Conservation (phyloP, 371 early-diverging fungal genomes). For the Chytridium lagenaria region DNA sequence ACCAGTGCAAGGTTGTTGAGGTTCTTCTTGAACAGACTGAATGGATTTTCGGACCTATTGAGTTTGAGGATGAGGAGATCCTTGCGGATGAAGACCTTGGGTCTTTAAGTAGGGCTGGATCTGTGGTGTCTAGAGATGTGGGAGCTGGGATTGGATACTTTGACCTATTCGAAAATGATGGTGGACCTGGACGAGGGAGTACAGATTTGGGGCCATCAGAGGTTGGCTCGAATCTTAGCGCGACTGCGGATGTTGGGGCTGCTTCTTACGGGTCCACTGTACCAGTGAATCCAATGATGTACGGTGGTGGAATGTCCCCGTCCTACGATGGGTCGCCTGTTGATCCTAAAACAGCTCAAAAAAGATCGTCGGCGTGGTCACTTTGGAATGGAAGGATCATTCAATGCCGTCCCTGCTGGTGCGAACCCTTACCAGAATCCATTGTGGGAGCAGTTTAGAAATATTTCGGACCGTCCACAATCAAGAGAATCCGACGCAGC, state of each 20-base stretch:
- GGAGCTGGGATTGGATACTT: conserved; percentile 9
- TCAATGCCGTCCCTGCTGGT: background rate
- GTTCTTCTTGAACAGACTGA: conserved; percentile 54
- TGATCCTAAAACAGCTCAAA: background rate
- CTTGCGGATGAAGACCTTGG: conserved; percentile 4
- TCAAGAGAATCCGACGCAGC: background rate
- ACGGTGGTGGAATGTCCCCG: background rate
- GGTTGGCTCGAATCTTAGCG: background rate
- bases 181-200: background rate
- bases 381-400: background rate
- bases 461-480: background rate
- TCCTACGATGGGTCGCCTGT: too few relatives aligned
- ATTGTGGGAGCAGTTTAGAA: conserved; percentile 11
- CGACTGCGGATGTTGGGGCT: background rate
- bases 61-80: conserved; percentile 48
- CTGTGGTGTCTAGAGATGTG: background rate
- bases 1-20: conserved; percentile 48
- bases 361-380: conserved; percentile 11
- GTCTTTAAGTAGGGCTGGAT: background rate
- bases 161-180: conserved; percentile 8
- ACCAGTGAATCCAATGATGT: background rate
- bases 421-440: background rate
- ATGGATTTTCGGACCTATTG: conserved; percentile 60
- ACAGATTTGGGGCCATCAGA: background rate
- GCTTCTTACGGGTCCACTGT: background rate